Percentiles rank a stretch among this genome's conserved stretches.
Evolutionary conservation across 768 basidiomycete genomes (phyloP).

Genomic region (Serendipita vermifera): DNA sequence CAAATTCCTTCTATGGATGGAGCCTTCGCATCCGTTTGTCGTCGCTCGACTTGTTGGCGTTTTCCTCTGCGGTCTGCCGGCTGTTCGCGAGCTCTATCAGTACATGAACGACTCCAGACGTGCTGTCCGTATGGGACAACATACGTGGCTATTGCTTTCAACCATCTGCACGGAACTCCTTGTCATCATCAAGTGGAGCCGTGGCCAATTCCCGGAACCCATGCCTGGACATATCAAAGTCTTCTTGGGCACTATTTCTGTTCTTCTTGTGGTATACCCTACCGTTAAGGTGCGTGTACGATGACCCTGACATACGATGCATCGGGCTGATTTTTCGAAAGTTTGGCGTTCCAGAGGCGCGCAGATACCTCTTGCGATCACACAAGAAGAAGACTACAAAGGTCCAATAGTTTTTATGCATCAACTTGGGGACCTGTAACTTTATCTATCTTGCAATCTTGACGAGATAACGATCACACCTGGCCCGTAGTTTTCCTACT

Average conservation of each 20-base stretch:
- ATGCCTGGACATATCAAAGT: slow-evolving; percentile 49
- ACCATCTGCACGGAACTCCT: slow-evolving; percentile 75
- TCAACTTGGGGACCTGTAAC: too few species aligned
- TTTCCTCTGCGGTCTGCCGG: slow-evolving; percentile 78
- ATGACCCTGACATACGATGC: neutral
- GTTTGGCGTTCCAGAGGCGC: neutral
- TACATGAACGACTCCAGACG: slow-evolving; percentile 74
- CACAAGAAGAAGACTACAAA: neutral
- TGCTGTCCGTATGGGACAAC: slow-evolving; percentile 81
- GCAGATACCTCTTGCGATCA: neutral
- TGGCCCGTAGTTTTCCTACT: too few species aligned
- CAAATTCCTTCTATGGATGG: slow-evolving; percentile 80
- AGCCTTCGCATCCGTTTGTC: slow-evolving; percentile 77
- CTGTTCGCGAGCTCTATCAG: slow-evolving; percentile 70
- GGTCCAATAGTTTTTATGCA: neutral
- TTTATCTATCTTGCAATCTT: too few species aligned
- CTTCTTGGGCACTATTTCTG: slow-evolving; percentile 50
- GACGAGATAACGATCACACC: too few species aligned
- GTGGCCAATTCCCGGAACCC: slow-evolving; percentile 52
- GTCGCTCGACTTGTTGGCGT: slow-evolving; percentile 58
- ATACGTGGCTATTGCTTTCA: slow-evolving; percentile 74
- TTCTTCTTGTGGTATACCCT: slow-evolving; percentile 58
- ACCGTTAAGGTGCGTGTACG: slow-evolving; percentile 43
- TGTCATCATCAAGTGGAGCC: slow-evolving; percentile 71
- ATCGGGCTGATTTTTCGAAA: neutral